phyloP scores from a whole-genome alignment of 352 stramenopile species.

The Pythium sukuiense region DNA sequence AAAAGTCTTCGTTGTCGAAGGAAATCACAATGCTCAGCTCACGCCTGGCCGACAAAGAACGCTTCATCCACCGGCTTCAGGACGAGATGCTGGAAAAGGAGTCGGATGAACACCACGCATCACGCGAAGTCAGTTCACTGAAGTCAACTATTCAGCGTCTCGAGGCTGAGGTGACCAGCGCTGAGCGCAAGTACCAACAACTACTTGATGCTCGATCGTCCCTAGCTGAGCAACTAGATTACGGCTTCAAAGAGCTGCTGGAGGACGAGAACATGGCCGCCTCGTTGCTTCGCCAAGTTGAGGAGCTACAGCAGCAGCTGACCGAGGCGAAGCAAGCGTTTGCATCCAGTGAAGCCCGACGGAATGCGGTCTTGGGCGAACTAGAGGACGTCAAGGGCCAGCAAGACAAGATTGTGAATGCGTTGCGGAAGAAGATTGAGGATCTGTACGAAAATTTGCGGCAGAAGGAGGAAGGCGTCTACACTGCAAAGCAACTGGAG shows the following conservation, averaged over 20 bases:
- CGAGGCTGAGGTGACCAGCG: conserved; percentile 41
- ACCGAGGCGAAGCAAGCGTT: conserved; percentile 39
- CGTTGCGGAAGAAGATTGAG: conserved; percentile 52
- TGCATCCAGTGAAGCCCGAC: conserved; percentile 31
- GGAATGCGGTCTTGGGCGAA: conserved; percentile 32
- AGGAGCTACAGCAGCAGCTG: conserved; percentile 48
- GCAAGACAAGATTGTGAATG: conserved; percentile 25
- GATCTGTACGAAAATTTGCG: conserved; percentile 54
- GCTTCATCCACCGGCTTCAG: conserved; percentile 41
- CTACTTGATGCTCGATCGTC: conserved; percentile 48
- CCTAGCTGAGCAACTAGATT: conserved; percentile 61
- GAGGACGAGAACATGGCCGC: conserved; percentile 61
- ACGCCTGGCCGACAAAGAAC: conserved; percentile 50
- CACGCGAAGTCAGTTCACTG: conserved; percentile 44
- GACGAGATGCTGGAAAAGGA: conserved; percentile 37
- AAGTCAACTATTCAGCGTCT: conserved; percentile 39
- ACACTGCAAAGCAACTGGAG: conserved; percentile 11
- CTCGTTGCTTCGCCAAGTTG: conserved; percentile 40
- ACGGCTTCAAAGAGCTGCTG: conserved; percentile 68
- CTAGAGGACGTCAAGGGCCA: conserved; percentile 34
- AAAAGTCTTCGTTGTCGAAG: conserved; percentile 41
- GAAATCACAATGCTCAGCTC: conserved; percentile 41
- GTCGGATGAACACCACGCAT: conserved; percentile 40
- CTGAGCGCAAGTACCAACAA: conserved; percentile 53
- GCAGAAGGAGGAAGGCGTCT: conserved; percentile 39